Base-by-base conservation (phyloP, 345 rosid genomes). In the Raphanus raphanistrum region DNA sequence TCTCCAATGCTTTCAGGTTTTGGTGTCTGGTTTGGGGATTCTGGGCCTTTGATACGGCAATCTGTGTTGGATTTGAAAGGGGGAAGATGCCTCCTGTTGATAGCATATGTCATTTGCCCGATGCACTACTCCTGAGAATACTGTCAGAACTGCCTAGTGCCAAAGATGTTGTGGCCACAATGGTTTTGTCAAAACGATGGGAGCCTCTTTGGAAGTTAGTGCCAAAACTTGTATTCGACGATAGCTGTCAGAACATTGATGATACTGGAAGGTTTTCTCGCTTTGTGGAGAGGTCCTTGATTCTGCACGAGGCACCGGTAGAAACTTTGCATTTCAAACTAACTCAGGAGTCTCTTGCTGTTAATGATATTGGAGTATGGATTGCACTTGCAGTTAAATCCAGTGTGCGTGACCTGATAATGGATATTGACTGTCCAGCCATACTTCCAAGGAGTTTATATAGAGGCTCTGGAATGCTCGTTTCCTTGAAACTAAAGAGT, bases 251-350 rank as follows among this genome's bases (percentile, higher is more conserved):
- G 55, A 48, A 48, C n/a, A n/a, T 48, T n/a, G 41, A 35, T 35
- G 41, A 35, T 35, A 2, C 4, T 48, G 71, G 71, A 15, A 68
- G 3, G 71, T 68, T 68, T 28, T 15, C 71, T 0, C 59, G 71
- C 4, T 68, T 68, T 45, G 71, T 68, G 32, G 71, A 68, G n/a
- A 68, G 71, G 15, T 15, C 71, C n/a, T 68, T 68, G 71, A 28
- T 68, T 68, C 33, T 68, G n/a, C 71, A 68, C 26, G 60, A 68
- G 27, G 60, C 71, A 45, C 38, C 26, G 1, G n/a, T 68, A n/a
- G 59, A 68, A 28, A 48, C 71, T 28, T 28, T 68, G 60, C 41
- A 8, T 28, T 68, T 68, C 71, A 68, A 27, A n/a, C 60, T 68
- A 8, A 10, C 0, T 15, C 27, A 15, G 5, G 4, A 0, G 0